Conservation (phyloP, 768 basidiomycete genomes). For the Myochromella boudieri region DNA sequence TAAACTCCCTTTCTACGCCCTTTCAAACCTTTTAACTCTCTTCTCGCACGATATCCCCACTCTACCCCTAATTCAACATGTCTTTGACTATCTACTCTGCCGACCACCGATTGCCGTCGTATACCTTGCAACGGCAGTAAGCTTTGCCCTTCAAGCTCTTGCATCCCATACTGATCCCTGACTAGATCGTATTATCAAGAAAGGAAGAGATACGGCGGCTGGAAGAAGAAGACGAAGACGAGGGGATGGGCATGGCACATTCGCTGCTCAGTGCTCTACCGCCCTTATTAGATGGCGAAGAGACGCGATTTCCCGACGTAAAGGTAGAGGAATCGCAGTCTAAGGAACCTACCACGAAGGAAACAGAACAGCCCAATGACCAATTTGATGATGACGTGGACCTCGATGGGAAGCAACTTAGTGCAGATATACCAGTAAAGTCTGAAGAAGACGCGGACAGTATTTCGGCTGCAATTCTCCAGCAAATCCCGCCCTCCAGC, state of each 20-base stretch:
- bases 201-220: conserved; percentile 65
- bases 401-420: too few species aligned
- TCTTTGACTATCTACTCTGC: conserved; percentile 87
- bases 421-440: background rate
- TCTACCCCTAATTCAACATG: conserved; percentile 84
- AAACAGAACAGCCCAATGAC: too few species aligned
- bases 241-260: conserved; percentile 62
- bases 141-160: conserved; percentile 26
- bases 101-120: conserved; percentile 80
- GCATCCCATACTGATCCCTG: background rate
- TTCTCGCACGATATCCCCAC: conserved; percentile 93
- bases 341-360: too few species aligned
- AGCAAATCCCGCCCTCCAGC: too few species aligned
- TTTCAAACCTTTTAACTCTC: conserved; percentile 87
- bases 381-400: background rate
- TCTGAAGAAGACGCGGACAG: background rate
- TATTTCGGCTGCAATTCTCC: background rate
- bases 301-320: background rate
- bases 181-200: conserved; percentile 70
- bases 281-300: conserved; percentile 38
- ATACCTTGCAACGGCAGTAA: conserved; percentile 81
- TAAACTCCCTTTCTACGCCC: conserved; percentile 84
- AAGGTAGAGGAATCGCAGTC: background rate
- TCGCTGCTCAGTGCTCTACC: conserved; percentile 69
- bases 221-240: conserved; percentile 71